Conservation (phyloP, 495 filamentous ascomycete species). For the Thermothielavioides terrestris region DNA sequence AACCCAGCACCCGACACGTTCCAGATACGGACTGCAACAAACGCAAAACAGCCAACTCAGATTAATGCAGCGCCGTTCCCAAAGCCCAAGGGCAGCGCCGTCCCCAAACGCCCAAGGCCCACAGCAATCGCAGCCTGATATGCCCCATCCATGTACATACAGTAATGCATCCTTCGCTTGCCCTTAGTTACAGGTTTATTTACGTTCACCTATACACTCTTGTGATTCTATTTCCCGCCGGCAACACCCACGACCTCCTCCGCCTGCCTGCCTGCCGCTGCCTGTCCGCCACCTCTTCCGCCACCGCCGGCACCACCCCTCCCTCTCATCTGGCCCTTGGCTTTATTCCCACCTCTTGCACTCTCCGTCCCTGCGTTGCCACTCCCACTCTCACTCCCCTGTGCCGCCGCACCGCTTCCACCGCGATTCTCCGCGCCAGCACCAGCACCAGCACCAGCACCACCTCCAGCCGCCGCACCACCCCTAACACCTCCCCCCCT, state of each 20-base stretch:
- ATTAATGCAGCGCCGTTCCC: too few relatives aligned
- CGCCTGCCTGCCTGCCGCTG: not conserved
- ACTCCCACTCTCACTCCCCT: slow-evolving; percentile 6
- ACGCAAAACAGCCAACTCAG: too few relatives aligned
- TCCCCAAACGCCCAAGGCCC: too few relatives aligned
- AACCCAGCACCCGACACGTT: too few relatives aligned
- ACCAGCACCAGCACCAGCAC: slow-evolving; percentile 1
- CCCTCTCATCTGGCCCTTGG: not conserved
- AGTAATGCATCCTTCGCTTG: too few relatives aligned
- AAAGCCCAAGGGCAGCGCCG: too few relatives aligned
- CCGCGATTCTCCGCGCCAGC: not conserved
- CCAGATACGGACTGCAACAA: too few relatives aligned
- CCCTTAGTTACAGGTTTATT: too few relatives aligned
- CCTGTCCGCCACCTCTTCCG: not conserved
- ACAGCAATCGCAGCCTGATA: too few relatives aligned
- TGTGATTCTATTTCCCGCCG: not conserved
- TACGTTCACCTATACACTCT: not conserved
- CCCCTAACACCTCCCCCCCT: not conserved
- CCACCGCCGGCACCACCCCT: not conserved
- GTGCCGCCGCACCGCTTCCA: too few relatives aligned
- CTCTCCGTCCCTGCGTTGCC: not conserved
- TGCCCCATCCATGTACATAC: too few relatives aligned
- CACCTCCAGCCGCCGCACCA: not conserved
- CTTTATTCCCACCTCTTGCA: not conserved
- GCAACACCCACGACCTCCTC: not conserved